Percentiles rank a stretch among this genome's conserved stretches.
phyloP scores from a whole-genome alignment of 1,284 basidiomycete genomes.

The Pseudozyma tsukubaensis region DNA sequence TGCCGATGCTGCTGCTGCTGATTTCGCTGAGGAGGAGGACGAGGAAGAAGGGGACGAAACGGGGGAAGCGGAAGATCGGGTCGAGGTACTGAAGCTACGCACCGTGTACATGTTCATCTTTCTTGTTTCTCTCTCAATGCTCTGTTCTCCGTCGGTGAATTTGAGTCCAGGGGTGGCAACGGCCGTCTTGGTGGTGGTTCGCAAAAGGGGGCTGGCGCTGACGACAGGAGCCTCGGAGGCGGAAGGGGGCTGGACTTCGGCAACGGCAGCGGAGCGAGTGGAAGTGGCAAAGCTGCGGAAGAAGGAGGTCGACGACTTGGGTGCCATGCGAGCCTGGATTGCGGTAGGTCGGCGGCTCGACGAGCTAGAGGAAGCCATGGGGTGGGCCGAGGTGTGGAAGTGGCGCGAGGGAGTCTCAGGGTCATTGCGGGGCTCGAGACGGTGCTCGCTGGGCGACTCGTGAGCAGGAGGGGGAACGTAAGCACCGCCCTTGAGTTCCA shows the following conservation, averaged over 20 bases:
- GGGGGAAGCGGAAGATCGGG: conserved; percentile 13
- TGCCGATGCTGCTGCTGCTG: conserved; percentile 2
- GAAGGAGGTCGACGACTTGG: conserved; percentile 27
- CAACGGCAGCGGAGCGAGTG: conserved; percentile 34
- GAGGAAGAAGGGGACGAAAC: conserved; percentile 15
- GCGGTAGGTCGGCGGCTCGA: conserved; percentile 44
- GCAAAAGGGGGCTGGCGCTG: conserved; percentile 44
- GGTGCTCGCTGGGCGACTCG: conserved; percentile 52
- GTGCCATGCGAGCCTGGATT: conserved; percentile 33
- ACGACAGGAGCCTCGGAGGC: conserved; percentile 44
- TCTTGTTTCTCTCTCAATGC: conserved; percentile 55
- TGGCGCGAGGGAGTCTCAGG: conserved; percentile 32
- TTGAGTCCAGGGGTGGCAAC: conserved; percentile 54
- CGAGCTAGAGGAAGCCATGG: conserved; percentile 27
- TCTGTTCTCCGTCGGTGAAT: conserved; percentile 52
- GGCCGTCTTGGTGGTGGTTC: conserved; percentile 49
- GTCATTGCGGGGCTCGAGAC: conserved; percentile 61
- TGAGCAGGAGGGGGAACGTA: conserved; percentile 53
- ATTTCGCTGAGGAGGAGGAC: conserved; percentile 3
- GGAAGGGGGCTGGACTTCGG: conserved; percentile 31
- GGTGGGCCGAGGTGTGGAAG: conserved; percentile 48
- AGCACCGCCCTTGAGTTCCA: conserved; percentile 49
- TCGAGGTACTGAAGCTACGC: conserved; percentile 51
- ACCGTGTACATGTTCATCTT: conserved; percentile 67
- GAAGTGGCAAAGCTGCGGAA: conserved; percentile 52